Percentiles rank a stretch among this genome's conserved stretches.
phyloP scores from a whole-genome alignment of 164 flowering plant species.

The Macadamia tetraphylla region DNA sequence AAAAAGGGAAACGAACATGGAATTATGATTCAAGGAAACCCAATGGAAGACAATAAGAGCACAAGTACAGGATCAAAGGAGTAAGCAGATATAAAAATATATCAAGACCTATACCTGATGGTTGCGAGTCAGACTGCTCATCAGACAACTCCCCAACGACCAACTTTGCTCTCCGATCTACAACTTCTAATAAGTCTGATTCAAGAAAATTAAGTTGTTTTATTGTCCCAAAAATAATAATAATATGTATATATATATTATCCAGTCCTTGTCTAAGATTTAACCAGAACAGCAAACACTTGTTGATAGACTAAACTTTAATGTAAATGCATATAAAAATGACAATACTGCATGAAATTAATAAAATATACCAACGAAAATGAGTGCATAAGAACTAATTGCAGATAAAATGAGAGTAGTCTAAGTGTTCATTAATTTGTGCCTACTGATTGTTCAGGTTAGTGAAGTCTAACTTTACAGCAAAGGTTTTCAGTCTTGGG shows the following conservation, averaged over 20 bases:
- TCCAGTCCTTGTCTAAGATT: background rate
- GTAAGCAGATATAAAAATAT: background rate
- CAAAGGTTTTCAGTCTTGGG: too few species aligned
- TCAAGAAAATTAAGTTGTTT: background rate
- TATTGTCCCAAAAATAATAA: background rate
- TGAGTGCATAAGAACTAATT: too few species aligned
- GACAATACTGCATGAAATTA: too few species aligned
- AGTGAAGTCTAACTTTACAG: too few species aligned
- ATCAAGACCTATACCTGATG: conserved; percentile 48
- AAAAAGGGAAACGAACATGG: conserved; percentile 5
- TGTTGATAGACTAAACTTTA: too few species aligned
- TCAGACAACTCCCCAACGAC: conserved; percentile 77
- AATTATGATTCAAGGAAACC: background rate
- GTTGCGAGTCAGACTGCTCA: conserved; percentile 50
- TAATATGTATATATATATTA: background rate
- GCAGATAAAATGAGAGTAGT: too few species aligned
- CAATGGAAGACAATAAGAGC: background rate
- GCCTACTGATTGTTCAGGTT: too few species aligned
- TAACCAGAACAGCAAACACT: background rate
- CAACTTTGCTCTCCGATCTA: conserved; percentile 92
- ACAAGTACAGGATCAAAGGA: background rate
- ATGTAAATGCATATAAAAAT: too few species aligned
- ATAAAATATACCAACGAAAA: too few species aligned
- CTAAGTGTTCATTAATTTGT: too few species aligned
- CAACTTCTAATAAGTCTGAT: conserved; percentile 89